Conservation (phyloP, 2,329 filamentous ascomycete species). For the Alternaria alternata region DNA sequence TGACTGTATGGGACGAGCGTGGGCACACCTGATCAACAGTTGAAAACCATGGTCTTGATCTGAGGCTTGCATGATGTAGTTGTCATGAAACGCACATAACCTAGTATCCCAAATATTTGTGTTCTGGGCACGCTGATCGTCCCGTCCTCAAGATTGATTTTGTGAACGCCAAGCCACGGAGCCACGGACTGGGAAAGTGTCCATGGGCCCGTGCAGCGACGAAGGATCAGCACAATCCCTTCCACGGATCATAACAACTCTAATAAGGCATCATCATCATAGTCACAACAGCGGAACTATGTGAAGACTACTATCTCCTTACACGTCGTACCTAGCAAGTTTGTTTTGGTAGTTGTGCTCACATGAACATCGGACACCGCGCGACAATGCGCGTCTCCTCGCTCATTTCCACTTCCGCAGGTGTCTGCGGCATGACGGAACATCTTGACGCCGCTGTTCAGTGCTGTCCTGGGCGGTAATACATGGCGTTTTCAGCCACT, state of each 20-base stretch:
- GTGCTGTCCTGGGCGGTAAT: constrained; percentile 11
- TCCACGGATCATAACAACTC: constrained; percentile 2
- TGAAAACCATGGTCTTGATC: not conserved
- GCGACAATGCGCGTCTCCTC: constrained; percentile 1
- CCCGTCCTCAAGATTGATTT: not conserved
- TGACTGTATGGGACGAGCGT: not conserved
- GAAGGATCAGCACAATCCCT: constrained; percentile 4
- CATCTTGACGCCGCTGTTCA: constrained; percentile 11
- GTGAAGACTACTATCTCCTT: not conserved
- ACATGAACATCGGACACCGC: not conserved
- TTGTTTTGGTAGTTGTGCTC: not conserved
- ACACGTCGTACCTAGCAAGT: not conserved
- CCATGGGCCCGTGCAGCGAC: not conserved
- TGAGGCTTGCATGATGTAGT: not conserved
- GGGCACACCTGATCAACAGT: not conserved
- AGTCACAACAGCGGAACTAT: not conserved
- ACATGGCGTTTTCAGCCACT: not conserved
- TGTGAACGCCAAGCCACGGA: constrained; percentile 1
- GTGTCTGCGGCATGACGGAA: constrained; percentile 19
- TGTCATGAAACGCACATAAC: not conserved
- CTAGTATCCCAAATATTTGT: not conserved
- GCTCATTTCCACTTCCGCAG: constrained; percentile 18
- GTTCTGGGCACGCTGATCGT: not conserved
- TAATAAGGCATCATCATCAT: not conserved
- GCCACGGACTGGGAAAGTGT: not conserved